Percentiles rank a stretch among this genome's conserved stretches.
phyloP scores from a whole-genome alignment of 2,329 filamentous ascomycete genomes.

The Zalaria sp. region DNA sequence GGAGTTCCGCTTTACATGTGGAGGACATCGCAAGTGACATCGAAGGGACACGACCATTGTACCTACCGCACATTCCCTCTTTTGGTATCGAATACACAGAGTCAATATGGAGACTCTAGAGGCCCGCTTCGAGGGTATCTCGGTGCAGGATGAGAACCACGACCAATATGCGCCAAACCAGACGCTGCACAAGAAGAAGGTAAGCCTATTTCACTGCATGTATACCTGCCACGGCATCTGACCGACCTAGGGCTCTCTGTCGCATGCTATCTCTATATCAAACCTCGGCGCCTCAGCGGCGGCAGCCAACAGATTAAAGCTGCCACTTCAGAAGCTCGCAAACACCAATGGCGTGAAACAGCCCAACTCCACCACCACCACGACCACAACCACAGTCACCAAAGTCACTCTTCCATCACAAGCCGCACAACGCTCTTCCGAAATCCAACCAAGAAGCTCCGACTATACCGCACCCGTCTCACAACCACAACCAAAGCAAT shows the following conservation, averaged over 20 bases:
- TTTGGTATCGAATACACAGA: too few relatives aligned
- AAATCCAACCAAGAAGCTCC: slow-evolving; percentile 17
- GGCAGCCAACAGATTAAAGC: slow-evolving; percentile 51
- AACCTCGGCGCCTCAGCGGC: slow-evolving; percentile 26
- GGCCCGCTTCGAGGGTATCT: slow-evolving; percentile 76
- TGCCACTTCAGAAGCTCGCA: slow-evolving; percentile 68
- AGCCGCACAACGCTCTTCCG: slow-evolving; percentile 36
- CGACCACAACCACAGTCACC: slow-evolving; percentile 40
- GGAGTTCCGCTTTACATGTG: too few relatives aligned
- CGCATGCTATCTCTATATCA: slow-evolving; percentile 31
- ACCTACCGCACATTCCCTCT: too few relatives aligned
- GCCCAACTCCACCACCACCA: slow-evolving; percentile 14
- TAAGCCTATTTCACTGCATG: slow-evolving; percentile 22
- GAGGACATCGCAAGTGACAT: too few relatives aligned
- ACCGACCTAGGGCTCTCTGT: slow-evolving; percentile 27
- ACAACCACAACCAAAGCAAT: slow-evolving; percentile 33
- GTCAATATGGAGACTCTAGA: slow-evolving; percentile 63
- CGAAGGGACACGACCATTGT: too few relatives aligned
- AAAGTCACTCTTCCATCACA: slow-evolving; percentile 56
- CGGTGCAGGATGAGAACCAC: slow-evolving; percentile 77
- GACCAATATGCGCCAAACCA: slow-evolving; percentile 38
- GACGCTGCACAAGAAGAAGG: slow-evolving; percentile 63
- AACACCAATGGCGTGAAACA: slow-evolving; percentile 51
- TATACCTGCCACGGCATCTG: background rate
- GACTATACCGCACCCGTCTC: slow-evolving; percentile 3